Percentiles rank a stretch among this genome's conserved stretches.
Evolutionary conservation across 257 asterid genomes (phyloP).

Genomic region (Solanum dulcamara): DNA sequence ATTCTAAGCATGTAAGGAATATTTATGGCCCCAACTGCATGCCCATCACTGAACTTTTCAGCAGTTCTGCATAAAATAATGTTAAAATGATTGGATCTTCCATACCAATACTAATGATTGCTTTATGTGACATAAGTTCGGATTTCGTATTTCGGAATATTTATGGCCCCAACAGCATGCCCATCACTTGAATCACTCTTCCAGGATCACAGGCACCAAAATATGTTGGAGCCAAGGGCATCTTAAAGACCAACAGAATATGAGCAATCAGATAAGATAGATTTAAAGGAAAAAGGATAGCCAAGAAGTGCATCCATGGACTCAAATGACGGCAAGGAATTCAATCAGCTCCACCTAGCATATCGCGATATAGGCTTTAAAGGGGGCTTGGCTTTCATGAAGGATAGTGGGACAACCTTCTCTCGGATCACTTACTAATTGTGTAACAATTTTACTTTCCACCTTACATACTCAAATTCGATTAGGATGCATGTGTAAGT

Average conservation of each 20-base stretch:
- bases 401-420: background rate
- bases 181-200: background rate
- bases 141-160: too few relatives aligned
- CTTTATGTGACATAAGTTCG: too few relatives aligned
- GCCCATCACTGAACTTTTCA: slow-evolving; percentile 60
- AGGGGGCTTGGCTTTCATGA: background rate
- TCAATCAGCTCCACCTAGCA: background rate
- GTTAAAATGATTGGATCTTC: background rate
- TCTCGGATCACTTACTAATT: background rate
- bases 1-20: slow-evolving; percentile 55
- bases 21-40: slow-evolving; percentile 55
- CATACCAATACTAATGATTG: background rate
- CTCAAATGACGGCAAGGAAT: background rate
- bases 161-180: background rate
- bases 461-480: background rate
- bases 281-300: background rate
- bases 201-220: background rate
- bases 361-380: background rate
- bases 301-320: background rate
- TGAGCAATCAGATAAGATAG: background rate
- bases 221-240: background rate
- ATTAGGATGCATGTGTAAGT: background rate
- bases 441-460: background rate
- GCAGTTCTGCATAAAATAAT: slow-evolving; percentile 38
- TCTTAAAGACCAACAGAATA: background rate